Evolutionary conservation across 495 filamentous ascomycete species (phyloP).

Genomic region (Aspergillus incahuasiensis): DNA sequence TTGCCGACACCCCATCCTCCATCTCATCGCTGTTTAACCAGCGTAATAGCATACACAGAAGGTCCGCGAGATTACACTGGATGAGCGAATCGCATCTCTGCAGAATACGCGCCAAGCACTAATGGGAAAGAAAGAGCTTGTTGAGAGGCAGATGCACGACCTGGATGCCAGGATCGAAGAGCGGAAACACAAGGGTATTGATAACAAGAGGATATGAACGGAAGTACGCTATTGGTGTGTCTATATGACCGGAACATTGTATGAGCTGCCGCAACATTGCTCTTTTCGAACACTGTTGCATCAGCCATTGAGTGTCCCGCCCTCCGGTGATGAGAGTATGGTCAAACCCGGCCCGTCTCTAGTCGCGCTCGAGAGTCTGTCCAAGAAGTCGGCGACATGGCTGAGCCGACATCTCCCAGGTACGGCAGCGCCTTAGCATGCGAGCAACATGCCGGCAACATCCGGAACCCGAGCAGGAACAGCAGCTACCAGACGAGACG

Average conservation of each 20-base stretch:
- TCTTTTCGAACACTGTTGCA: not conserved
- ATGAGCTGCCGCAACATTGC: not conserved
- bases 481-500: not conserved
- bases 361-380: not conserved
- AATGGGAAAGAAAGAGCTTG: conserved; percentile 43
- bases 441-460: not conserved
- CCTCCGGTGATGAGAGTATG: not conserved
- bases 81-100: conserved; percentile 50
- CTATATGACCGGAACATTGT: not conserved
- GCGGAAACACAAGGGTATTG: conserved; percentile 29
- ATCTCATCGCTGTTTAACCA: not conserved
- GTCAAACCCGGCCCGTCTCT: not conserved
- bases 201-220: conserved; percentile 6
- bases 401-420: not conserved
- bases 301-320: too few relatives aligned
- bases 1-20: not conserved
- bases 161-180: conserved; percentile 43
- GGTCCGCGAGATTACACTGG: conserved; percentile 45
- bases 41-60: conserved; percentile 35
- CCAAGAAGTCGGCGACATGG: not conserved
- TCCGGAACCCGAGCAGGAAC: not conserved
- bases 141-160: conserved; percentile 55
- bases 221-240: not conserved
- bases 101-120: conserved; percentile 44
- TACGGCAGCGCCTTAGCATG: not conserved